Base-by-base conservation (phyloP, 106 monocot genomes). In the Hemerocallis citrina region DNA sequence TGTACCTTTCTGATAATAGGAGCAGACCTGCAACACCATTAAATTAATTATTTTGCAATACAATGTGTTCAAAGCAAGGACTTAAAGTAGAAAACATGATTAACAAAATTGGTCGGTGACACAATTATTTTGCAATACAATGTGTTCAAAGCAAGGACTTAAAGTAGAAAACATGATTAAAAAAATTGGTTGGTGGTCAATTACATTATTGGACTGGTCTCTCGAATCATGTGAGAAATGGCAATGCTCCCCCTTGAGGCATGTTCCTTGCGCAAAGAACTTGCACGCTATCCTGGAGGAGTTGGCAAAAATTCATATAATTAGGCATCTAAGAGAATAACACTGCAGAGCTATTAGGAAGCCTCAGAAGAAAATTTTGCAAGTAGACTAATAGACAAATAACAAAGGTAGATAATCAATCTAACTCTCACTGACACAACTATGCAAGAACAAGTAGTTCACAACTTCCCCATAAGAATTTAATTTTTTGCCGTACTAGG, bases 181-280 rank as follows among this genome's bases (percentile, higher is more conserved):
- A n/a, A n/a, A n/a, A n/a, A n/a, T n/a, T n/a, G n/a, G n/a, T n/a
- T n/a, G n/a, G n/a, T n/a, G n/a, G n/a, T n/a, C n/a, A n/a, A n/a
- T 62, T 79, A 96, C 96, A 81, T 91, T 96, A 67, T 88, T 96
- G 55, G 91, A 13, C 59, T 73, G 76, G 49, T 81, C 91, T 63
- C 50, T 91, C 96, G 91, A 87, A 57, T 91, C 87, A 82, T 96
- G 96, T 61, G 96, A 90, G 63, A 91, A 96, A 49, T 91, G 87
- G 71, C 96, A 96, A 39, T 82, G 65, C 9, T 96, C 96, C 35
- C 96, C 96, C 64, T 96, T 96, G 15, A 91, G 61, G 64, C 96
- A 96, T 29, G 91, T 84, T 23, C 96, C 96, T 55, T 96, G 91
- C 17, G 69, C 65, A 65, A 84, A 96, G 62, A 81, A 96, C 72